These are phyloP conservation scores for Aspergillus biplanus DNA, from an alignment of 495 filamentous ascomycete species.

Conservation along the genomic window DNA sequence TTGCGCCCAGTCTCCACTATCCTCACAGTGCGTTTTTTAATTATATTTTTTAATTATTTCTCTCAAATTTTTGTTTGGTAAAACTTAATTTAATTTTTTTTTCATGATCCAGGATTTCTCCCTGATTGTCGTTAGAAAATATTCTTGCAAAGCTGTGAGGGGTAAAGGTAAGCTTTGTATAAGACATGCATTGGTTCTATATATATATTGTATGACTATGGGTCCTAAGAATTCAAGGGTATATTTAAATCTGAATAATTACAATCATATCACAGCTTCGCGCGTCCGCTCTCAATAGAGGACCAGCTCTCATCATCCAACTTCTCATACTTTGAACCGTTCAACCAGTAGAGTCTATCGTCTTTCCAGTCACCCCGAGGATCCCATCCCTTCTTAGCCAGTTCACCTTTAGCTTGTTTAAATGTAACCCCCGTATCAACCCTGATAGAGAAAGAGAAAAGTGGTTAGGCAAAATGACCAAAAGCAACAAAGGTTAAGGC, in stretches of 20 bases:
- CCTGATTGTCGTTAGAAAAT: too few relatives aligned
- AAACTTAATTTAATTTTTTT: too few relatives aligned
- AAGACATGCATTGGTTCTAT: too few relatives aligned
- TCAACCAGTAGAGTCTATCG: slow-evolving; percentile 53
- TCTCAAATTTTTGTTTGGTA: too few relatives aligned
- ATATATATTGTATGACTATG: too few relatives aligned
- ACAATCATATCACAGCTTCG: slow-evolving; percentile 43
- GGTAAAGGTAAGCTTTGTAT: too few relatives aligned
- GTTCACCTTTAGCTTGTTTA: slow-evolving; percentile 55
- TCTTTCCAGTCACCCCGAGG: slow-evolving; percentile 38
- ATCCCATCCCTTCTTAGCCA: slow-evolving; percentile 52
- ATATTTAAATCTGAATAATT: neutral
- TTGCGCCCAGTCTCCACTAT: too few relatives aligned
- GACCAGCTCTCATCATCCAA: slow-evolving; percentile 45
- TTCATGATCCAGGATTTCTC: too few relatives aligned
- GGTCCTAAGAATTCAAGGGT: neutral
- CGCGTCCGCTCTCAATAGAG: slow-evolving; percentile 48
- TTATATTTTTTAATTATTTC: too few relatives aligned
- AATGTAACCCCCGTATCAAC: slow-evolving; percentile 55
- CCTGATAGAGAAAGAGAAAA: slow-evolving; percentile 26
- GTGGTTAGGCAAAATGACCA: neutral
- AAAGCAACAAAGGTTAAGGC: neutral
- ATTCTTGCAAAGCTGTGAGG: too few relatives aligned
- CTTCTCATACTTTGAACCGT: slow-evolving; percentile 45
- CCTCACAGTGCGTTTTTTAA: too few relatives aligned